Percentiles rank a stretch among this genome's conserved stretches.
Conservation (phyloP, 208 protist genomes). For the Paratrypanosoma confusum region DNA sequence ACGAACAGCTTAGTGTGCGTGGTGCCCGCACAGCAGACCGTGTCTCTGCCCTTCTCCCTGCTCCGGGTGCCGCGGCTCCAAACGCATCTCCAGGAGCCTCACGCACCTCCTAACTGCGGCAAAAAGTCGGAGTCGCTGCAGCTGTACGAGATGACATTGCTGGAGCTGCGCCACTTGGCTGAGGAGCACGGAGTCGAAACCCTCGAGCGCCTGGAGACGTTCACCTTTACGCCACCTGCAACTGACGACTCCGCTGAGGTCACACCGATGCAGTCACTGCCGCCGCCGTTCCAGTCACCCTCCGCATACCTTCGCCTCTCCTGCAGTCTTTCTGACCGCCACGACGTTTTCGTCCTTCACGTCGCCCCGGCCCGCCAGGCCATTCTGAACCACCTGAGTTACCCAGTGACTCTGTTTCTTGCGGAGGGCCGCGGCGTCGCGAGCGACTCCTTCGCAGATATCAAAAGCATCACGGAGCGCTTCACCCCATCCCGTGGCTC, state of each 20-base stretch:
- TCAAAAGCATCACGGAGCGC: too few relatives aligned
- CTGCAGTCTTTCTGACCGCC: not conserved
- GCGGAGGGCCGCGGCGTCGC: too few relatives aligned
- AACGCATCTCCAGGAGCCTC: slow-evolving; percentile 4
- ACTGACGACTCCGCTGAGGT: slow-evolving; percentile 5
- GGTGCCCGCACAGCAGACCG: slow-evolving; percentile 5
- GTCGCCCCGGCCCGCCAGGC: not conserved
- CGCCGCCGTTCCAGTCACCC: slow-evolving; percentile 9
- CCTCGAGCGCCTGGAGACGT: slow-evolving; percentile 11
- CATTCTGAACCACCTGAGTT: slow-evolving; percentile 3
- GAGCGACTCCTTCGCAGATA: too few relatives aligned
- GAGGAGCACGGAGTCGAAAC: slow-evolving; percentile 9
- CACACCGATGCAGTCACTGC: slow-evolving; percentile 12
- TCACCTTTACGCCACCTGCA: slow-evolving; percentile 3
- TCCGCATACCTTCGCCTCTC: slow-evolving; percentile 12
- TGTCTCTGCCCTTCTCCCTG: slow-evolving; percentile 9
- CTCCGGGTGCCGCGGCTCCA: not conserved
- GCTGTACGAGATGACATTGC: slow-evolving; percentile 2
- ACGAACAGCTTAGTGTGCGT: not conserved
- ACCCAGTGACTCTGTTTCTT: slow-evolving; percentile 5
- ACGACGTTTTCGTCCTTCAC: not conserved
- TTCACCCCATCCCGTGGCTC: too few relatives aligned
- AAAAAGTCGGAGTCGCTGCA: slow-evolving; percentile 3
- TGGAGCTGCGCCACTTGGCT: slow-evolving; percentile 5
- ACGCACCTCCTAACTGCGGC: not conserved